Percentiles rank a stretch among this genome's conserved stretches.
Evolutionary conservation across 73 alveolate genomes (phyloP).

Genomic region (Paramecium bursaria): DNA sequence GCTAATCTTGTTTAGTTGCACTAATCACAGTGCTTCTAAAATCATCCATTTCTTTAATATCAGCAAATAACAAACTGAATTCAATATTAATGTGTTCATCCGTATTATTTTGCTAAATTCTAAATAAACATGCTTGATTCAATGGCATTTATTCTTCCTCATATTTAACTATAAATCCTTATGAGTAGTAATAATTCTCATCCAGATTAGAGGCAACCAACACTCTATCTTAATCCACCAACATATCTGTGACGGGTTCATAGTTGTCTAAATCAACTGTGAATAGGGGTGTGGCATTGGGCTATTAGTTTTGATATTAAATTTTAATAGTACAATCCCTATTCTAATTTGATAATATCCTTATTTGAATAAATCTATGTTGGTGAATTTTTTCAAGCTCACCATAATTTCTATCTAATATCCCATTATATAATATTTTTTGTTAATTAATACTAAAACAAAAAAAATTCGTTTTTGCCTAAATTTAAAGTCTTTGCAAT

Average conservation of each 20-base stretch:
- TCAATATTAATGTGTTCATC: not conserved
- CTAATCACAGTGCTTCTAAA: not conserved
- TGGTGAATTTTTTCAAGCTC: constrained; percentile 34
- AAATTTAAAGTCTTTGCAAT: too few relatives aligned
- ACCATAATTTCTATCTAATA: constrained; percentile 22
- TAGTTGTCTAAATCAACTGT: not conserved
- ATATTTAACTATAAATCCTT: constrained; percentile 28
- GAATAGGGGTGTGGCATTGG: not conserved
- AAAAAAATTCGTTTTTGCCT: too few relatives aligned
- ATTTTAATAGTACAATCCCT: constrained; percentile 5
- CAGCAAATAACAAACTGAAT: constrained; percentile 5
- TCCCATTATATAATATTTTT: not conserved
- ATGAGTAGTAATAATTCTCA: constrained; percentile 23
- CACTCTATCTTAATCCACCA: not conserved
- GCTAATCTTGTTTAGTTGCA: not conserved
- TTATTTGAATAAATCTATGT: constrained; percentile 39
- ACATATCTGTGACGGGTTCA: not conserved
- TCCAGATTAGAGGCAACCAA: constrained; percentile 1
- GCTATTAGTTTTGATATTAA: constrained; percentile 7
- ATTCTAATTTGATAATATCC: constrained; percentile 32
- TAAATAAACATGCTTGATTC: constrained; percentile 24
- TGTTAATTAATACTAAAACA: too few relatives aligned
- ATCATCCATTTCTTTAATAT: constrained; percentile 13
- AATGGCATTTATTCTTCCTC: constrained; percentile 46
- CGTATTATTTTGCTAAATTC: not conserved